phyloP scores from a whole-genome alignment of 1,284 basidiomycete genomes.

The Cryptococcus amylolentus region DNA sequence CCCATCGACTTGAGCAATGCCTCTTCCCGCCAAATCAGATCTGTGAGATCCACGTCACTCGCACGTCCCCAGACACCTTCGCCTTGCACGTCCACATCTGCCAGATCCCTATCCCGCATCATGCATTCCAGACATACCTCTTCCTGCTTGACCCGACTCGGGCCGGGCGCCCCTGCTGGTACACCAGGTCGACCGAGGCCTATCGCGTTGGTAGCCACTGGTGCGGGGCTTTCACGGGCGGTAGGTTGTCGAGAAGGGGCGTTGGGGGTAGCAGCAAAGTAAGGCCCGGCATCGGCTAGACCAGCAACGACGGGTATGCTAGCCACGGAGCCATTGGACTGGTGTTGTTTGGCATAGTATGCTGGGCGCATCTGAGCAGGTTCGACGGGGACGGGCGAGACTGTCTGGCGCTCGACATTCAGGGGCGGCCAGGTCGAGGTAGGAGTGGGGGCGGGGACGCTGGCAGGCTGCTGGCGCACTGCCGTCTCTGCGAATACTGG shows the following conservation, averaged over 20 bases:
- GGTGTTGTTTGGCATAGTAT: constrained; percentile 16
- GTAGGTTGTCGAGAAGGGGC: background rate
- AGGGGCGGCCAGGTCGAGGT: constrained; percentile 15
- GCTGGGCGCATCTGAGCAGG: constrained; percentile 8
- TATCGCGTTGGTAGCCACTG: background rate
- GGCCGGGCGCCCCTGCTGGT: constrained; percentile 1
- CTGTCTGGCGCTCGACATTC: background rate
- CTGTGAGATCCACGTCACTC: constrained; percentile 77
- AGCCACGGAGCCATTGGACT: constrained; percentile 38
- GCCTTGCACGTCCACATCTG: constrained; percentile 83
- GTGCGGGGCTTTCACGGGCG: background rate
- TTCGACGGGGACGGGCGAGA: background rate
- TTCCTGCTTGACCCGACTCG: constrained; percentile 30
- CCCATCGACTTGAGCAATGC: constrained; percentile 24
- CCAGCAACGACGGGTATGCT: constrained; percentile 39
- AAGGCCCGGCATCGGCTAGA: constrained; percentile 43
- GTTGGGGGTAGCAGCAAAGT: constrained; percentile 8
- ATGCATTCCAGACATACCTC: constrained; percentile 96
- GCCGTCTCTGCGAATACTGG: no score
- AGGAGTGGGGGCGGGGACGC: constrained; percentile 4
- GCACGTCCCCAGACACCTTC: constrained; percentile 87
- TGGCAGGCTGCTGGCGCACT: background rate
- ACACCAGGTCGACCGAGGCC: constrained; percentile 6
- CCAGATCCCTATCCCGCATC: constrained; percentile 98
- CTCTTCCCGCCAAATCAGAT: constrained; percentile 69